Percentiles rank a stretch among this genome's conserved stretches.
Evolutionary conservation across 2,329 filamentous ascomycete species (phyloP).

Genomic region (Phyllosticta citrichinensis): DNA sequence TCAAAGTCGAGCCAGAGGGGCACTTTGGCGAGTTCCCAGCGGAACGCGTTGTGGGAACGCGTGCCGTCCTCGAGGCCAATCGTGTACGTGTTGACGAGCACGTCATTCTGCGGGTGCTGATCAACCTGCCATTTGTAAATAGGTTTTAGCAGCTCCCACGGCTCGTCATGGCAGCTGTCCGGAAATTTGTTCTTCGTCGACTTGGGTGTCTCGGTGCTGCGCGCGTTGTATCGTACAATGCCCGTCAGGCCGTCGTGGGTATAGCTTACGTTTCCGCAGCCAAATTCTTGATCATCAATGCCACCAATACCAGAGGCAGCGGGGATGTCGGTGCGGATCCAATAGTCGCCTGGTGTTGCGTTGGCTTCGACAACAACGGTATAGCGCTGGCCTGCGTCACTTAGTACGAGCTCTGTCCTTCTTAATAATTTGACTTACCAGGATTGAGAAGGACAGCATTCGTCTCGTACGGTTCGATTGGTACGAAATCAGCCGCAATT

Average conservation of each 20-base stretch:
- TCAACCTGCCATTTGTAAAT: slow-evolving; percentile 19
- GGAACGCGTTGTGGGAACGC: slow-evolving; percentile 6
- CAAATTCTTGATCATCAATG: background rate
- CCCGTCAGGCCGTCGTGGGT: slow-evolving; percentile 15
- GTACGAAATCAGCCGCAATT: slow-evolving; percentile 26
- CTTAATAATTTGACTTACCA: background rate
- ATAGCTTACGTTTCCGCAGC: slow-evolving; percentile 21
- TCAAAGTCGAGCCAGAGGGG: slow-evolving; percentile 20
- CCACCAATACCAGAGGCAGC: background rate
- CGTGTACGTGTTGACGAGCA: slow-evolving; percentile 15
- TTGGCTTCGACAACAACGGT: slow-evolving; percentile 38
- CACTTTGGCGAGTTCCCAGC: slow-evolving; percentile 18
- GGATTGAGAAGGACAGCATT: slow-evolving; percentile 15
- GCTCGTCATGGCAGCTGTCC: slow-evolving; percentile 20
- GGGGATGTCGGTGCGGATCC: slow-evolving; percentile 17
- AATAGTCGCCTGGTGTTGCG: slow-evolving; percentile 16
- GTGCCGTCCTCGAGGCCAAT: slow-evolving; percentile 12
- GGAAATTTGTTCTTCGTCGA: slow-evolving; percentile 13
- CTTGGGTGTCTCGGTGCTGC: slow-evolving; percentile 11
- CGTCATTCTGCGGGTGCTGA: slow-evolving; percentile 13
- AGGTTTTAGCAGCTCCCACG: slow-evolving; percentile 16
- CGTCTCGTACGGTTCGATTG: slow-evolving; percentile 27
- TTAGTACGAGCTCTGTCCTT: background rate
- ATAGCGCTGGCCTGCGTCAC: slow-evolving; percentile 30
- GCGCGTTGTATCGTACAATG: slow-evolving; percentile 16